Conservation (phyloP, 805 yeast species). For the Wickerhamiella cacticola region DNA sequence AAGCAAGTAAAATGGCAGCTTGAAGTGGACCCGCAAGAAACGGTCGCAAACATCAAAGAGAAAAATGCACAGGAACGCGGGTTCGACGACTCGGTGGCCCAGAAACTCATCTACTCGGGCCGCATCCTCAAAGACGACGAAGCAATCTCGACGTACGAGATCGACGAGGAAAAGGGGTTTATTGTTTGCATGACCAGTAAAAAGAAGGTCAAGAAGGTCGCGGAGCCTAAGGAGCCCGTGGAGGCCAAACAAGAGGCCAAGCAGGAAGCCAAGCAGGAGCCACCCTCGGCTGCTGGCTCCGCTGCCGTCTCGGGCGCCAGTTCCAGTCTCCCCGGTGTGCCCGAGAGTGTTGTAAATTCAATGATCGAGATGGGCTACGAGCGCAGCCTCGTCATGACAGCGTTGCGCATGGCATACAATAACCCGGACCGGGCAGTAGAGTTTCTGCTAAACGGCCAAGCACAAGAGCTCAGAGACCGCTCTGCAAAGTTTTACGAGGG, state of each 20-base stretch:
- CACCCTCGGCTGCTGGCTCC: constrained; percentile 17
- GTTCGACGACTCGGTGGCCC: constrained; percentile 51
- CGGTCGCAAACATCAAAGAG: constrained; percentile 62
- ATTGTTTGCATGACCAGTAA: constrained; percentile 83
- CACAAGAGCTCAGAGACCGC: constrained; percentile 14
- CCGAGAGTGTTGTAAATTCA: constrained; percentile 62
- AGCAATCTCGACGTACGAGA: constrained; percentile 54
- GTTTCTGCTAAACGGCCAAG: constrained; percentile 66
- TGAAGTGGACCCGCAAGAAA: constrained; percentile 57
- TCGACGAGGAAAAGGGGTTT: constrained; percentile 73
- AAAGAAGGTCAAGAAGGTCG: constrained; percentile 20
- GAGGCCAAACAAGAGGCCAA: constrained; percentile 13
- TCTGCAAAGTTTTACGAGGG: constrained; percentile 7
- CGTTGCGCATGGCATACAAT: constrained; percentile 88
- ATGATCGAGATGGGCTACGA: constrained; percentile 96
- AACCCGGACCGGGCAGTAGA: constrained; percentile 98
- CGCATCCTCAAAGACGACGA: constrained; percentile 80
- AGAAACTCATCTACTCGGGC: constrained; percentile 86
- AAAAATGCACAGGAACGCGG: constrained; percentile 55
- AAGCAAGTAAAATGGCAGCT: constrained; percentile 78
- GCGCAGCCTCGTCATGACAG: constrained; percentile 74
- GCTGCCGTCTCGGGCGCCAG: constrained; percentile 26
- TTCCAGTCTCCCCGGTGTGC: constrained; percentile 27
- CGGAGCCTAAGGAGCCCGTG: constrained; percentile 17
- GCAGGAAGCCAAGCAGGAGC: neutral